Evolutionary conservation across 345 rosid genomes (phyloP).

Genomic region (Mercurialis annua): DNA sequence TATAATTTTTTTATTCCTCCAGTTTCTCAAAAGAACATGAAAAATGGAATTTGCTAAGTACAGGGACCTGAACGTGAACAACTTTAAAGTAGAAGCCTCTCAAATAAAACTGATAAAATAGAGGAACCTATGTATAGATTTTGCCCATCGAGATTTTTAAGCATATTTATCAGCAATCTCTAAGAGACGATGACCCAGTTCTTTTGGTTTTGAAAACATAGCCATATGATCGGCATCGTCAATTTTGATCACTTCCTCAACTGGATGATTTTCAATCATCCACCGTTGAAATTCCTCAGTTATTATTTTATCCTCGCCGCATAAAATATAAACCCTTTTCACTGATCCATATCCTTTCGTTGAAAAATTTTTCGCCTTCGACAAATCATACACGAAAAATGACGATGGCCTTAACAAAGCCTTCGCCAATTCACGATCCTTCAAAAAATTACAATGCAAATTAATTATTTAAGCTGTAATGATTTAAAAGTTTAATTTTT

Average conservation of each 20-base stretch:
- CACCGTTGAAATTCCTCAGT: slow-evolving; percentile 18
- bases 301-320: slow-evolving; percentile 14
- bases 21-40: too few relatives aligned
- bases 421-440: slow-evolving; percentile 23
- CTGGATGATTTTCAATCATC: slow-evolving; percentile 19
- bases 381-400: not conserved
- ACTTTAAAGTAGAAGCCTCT: too few relatives aligned
- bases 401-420: slow-evolving; percentile 19
- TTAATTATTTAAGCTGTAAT: too few relatives aligned
- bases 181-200: slow-evolving; percentile 10
- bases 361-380: not conserved
- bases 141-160: too few relatives aligned
- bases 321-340: not conserved
- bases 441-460: not conserved
- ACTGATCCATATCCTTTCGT: slow-evolving; percentile 23
- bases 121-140: too few relatives aligned
- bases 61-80: too few relatives aligned
- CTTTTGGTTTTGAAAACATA: slow-evolving; percentile 20
- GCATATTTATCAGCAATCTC: slow-evolving; percentile 12
- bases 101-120: too few relatives aligned
- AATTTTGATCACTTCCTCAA: slow-evolving; percentile 18
- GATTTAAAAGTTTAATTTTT: too few relatives aligned
- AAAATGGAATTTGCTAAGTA: too few relatives aligned
- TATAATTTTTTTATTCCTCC: too few relatives aligned
- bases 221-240: slow-evolving; percentile 19